A percentile compares a stretch with the other conserved stretches of the same genome.
Evolutionary conservation across 495 filamentous ascomycete species (phyloP).

Genomic region (Lentithecium fluviatile): DNA sequence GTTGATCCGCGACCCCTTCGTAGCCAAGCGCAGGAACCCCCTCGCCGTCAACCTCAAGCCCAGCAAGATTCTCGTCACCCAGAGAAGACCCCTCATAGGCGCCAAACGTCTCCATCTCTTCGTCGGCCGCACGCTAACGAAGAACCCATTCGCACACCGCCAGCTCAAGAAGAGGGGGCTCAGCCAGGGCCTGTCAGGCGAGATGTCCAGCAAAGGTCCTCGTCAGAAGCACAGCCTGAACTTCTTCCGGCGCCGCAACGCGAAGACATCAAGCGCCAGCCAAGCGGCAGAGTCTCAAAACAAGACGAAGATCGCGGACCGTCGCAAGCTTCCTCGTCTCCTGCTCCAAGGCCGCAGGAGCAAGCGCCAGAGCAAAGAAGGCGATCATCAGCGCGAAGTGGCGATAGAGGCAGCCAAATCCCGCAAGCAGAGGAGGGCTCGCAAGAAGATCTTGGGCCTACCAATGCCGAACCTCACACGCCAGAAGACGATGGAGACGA

Average conservation of each 20-base stretch:
- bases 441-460: not conserved
- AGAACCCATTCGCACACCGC: conserved; percentile 15
- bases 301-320: not conserved
- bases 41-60: conserved; percentile 17
- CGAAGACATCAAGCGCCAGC: conserved; percentile 3
- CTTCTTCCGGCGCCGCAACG: not conserved
- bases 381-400: conserved; percentile 10
- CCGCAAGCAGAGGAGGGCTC: conserved; percentile 1
- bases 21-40: conserved; percentile 22
- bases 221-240: conserved; percentile 4
- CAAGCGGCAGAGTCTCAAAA: not conserved
- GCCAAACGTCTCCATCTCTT: conserved; percentile 10
- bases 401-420: not conserved
- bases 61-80: conserved; percentile 20
- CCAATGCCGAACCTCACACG: not conserved
- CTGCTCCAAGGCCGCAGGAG: conserved; percentile 10
- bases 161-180: conserved; percentile 21
- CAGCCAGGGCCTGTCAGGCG: conserved; percentile 7
- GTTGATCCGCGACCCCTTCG: conserved; percentile 7
- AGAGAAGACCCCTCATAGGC: conserved; percentile 15
- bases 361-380: conserved; percentile 5
- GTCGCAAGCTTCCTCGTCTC: not conserved
- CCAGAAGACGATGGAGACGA: not conserved
- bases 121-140: conserved; percentile 15
- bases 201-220: conserved; percentile 5